A percentile compares a stretch with the other conserved stretches of the same genome.
Evolutionary conservation across 495 filamentous ascomycete species (phyloP).

Genomic region (Glutinoglossum americanum): DNA sequence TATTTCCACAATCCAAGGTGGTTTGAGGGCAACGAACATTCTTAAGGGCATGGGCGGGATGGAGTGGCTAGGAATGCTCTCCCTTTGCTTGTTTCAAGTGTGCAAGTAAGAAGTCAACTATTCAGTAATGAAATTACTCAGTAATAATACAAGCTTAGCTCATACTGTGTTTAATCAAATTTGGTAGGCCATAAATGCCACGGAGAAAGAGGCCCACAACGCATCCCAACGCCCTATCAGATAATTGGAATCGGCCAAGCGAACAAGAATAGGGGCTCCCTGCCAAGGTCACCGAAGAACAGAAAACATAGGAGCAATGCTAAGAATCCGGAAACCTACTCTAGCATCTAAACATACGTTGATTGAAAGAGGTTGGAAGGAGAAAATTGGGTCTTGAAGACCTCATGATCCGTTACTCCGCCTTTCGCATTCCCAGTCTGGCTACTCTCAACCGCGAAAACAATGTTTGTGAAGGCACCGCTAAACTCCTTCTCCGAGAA

Average conservation of each 20-base stretch:
- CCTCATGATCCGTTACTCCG: constrained; percentile 17
- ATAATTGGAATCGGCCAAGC: not conserved
- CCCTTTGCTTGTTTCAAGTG: not conserved
- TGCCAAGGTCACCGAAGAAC: not conserved
- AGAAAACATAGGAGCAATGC: not conserved
- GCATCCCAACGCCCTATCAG: not conserved
- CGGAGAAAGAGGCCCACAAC: not conserved
- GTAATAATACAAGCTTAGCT: not conserved
- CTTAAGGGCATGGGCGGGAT: too few relatives aligned
- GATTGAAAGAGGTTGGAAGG: constrained; percentile 18
- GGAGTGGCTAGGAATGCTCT: too few relatives aligned
- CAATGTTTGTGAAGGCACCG: constrained; percentile 44
- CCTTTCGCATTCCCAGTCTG: constrained; percentile 10
- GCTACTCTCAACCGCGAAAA: constrained; percentile 41
- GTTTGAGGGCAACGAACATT: too few relatives aligned
- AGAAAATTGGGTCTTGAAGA: constrained; percentile 21
- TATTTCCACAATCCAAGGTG: not conserved
- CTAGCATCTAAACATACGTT: constrained; percentile 1
- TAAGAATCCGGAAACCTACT: not conserved
- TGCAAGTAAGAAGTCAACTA: not conserved
- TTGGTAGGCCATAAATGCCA: not conserved
- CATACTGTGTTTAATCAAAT: not conserved
- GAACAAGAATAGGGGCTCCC: not conserved
- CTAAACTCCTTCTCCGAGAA: constrained; percentile 41
- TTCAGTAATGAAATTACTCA: not conserved